phyloP scores from a whole-genome alignment of 2,329 filamentous ascomycete species.

The Aspergillus phoenicis region DNA sequence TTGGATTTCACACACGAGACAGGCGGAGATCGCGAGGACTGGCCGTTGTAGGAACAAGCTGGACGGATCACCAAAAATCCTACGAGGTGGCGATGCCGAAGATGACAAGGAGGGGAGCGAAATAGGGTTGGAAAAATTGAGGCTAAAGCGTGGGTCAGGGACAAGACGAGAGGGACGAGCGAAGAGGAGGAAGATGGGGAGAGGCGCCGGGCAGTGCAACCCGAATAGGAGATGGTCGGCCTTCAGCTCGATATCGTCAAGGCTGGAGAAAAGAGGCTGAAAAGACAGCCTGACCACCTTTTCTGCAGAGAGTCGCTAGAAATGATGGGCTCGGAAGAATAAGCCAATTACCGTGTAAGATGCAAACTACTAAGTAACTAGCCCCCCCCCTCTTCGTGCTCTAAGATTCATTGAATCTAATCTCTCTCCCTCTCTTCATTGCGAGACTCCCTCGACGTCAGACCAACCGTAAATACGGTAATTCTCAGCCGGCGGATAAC shows the following conservation, averaged over 20 bases:
- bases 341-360: background rate
- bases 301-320: background rate
- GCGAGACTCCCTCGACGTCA: slow-evolving; percentile 1
- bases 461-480: slow-evolving; percentile 8
- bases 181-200: background rate
- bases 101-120: slow-evolving; percentile 11
- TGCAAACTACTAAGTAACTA: no score
- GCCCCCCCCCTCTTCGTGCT: no score
- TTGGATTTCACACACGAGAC: slow-evolving; percentile 7
- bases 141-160: slow-evolving; percentile 12
- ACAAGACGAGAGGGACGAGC: slow-evolving; percentile 23
- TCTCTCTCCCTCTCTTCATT: background rate
- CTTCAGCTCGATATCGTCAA: background rate
- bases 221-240: slow-evolving; percentile 1
- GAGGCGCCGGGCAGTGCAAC: slow-evolving; percentile 2
- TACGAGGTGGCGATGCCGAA: background rate
- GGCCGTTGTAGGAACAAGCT: background rate
- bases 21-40: background rate
- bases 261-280: background rate
- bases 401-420: background rate
- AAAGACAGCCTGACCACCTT: background rate
- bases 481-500: background rate
- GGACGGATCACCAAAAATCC: background rate
- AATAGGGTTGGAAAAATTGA: slow-evolving; percentile 8
- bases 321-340: background rate